Percentiles rank a stretch among this genome's conserved stretches.
These are phyloP conservation scores for Juglanconis oblonga DNA, from an alignment of 2,329 filamentous ascomycete species.

Conservation along the genomic window DNA sequence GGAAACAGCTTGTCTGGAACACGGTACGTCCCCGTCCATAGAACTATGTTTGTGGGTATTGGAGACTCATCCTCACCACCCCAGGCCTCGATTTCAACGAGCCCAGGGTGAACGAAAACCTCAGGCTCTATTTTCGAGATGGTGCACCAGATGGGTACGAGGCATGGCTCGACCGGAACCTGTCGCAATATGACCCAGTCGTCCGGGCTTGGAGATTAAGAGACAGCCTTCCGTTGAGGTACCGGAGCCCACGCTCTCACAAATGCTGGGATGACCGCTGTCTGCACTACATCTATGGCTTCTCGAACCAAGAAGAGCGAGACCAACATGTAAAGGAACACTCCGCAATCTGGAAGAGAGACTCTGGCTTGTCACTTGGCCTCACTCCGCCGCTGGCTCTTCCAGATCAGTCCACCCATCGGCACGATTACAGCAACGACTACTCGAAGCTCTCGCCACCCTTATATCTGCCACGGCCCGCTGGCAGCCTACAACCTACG, in stretches of 20 bases:
- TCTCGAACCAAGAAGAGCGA: conserved; percentile 47
- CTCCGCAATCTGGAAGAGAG: conserved; percentile 37
- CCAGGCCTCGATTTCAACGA: conserved; percentile 42
- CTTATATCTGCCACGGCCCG: conserved; percentile 37
- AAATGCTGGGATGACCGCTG: conserved; percentile 56
- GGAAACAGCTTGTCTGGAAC: conserved; percentile 48
- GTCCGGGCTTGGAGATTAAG: conserved; percentile 39
- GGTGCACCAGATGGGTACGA: conserved; percentile 46
- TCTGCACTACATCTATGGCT: conserved; percentile 58
- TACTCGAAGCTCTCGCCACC: conserved; percentile 35
- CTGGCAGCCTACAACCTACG: conserved; percentile 29
- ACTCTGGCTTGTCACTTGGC: conserved; percentile 42
- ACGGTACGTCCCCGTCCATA: conserved; percentile 35
- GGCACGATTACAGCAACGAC: conserved; percentile 30
- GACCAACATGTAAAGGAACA: conserved; percentile 51
- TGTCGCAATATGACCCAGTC: conserved; percentile 47
- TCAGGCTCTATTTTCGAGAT: conserved; percentile 35
- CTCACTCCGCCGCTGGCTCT: conserved; percentile 35
- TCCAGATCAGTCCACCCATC: conserved; percentile 29
- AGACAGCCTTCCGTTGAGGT: conserved; percentile 33
- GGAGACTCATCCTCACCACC: conserved; percentile 3
- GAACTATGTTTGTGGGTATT: neutral
- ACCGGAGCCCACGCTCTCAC: conserved; percentile 39
- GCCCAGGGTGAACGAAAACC: conserved; percentile 34
- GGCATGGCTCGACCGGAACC: conserved; percentile 52